Evolutionary conservation across 192 early-diverging fungal species (phyloP).

Genomic region (Umbelopsis sp.): DNA sequence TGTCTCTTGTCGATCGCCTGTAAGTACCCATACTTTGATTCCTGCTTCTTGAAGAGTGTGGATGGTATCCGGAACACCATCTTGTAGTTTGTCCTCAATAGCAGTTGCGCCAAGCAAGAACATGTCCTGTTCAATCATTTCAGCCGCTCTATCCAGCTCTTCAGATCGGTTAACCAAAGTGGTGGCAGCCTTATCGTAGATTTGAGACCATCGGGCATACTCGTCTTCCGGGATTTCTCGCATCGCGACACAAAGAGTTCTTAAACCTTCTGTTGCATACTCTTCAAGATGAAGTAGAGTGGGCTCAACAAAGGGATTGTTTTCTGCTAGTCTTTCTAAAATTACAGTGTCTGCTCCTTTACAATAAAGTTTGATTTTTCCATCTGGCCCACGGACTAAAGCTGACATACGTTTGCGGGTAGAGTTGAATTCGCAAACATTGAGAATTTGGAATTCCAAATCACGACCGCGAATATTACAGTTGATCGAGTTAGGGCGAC

Average conservation of each 20-base stretch:
- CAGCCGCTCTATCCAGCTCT: constrained; percentile 81
- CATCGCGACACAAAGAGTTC: constrained; percentile 92
- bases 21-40: constrained; percentile 96
- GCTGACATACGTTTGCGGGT: constrained; percentile 95
- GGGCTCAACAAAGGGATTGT: constrained; percentile 66
- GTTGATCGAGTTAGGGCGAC: constrained; percentile 59
- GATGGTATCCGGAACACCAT: constrained; percentile 96
- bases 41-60: constrained; percentile 87
- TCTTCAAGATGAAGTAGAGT: constrained; percentile 79
- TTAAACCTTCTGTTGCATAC: constrained; percentile 88
- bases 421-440: constrained; percentile 95
- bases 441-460: constrained; percentile 82
- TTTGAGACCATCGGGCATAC: constrained; percentile 75
- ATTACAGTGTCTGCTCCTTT: constrained; percentile 98
- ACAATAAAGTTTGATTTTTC: constrained; percentile 83
- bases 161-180: constrained; percentile 81
- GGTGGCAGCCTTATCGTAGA: constrained; percentile 83
- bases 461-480: constrained; percentile 46
- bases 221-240: constrained; percentile 81
- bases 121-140: constrained; percentile 89
- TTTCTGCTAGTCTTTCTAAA: constrained; percentile 74
- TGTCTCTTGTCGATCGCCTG: constrained; percentile 95
- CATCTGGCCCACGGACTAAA: constrained; percentile 81
- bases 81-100: constrained; percentile 96
- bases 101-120: constrained; percentile 90